Conservation (phyloP, 345 rosid species). For the Microthlaspi erraticum region DNA sequence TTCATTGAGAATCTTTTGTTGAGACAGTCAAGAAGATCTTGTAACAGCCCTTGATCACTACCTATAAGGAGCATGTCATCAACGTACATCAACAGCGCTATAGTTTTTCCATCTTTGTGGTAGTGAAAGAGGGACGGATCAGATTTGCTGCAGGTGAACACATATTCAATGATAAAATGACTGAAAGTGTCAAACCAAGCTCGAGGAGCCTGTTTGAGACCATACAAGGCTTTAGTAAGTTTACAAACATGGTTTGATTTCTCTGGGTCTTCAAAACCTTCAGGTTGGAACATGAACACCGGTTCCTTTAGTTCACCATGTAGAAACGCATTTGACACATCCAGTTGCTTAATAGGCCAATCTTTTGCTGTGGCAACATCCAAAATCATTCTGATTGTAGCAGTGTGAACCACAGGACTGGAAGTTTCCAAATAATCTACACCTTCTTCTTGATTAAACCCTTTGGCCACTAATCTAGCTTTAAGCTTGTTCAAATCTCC, state of each 20-base stretch:
- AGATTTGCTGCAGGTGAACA: background rate
- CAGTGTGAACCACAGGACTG: background rate
- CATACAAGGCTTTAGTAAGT: too few relatives aligned
- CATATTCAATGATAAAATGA: background rate
- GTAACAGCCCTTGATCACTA: too few relatives aligned
- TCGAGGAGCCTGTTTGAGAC: background rate
- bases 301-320: background rate
- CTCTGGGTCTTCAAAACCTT: too few relatives aligned
- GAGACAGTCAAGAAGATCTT: too few relatives aligned
- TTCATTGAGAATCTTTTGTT: too few relatives aligned
- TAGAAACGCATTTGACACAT: background rate
- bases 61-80: too few relatives aligned
- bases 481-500: background rate
- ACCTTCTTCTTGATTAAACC: background rate
- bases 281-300: too few relatives aligned
- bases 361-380: background rate
- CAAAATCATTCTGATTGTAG: background rate
- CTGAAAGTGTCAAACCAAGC: background rate
- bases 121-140: background rate
- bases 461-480: background rate
- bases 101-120: too few relatives aligned
- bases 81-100: too few relatives aligned
- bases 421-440: background rate
- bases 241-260: too few relatives aligned
- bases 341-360: background rate